Percentiles rank a stretch among this genome's conserved stretches.
phyloP scores from a whole-genome alignment of 495 filamentous ascomycete genomes.

The Penicillium lividum region DNA sequence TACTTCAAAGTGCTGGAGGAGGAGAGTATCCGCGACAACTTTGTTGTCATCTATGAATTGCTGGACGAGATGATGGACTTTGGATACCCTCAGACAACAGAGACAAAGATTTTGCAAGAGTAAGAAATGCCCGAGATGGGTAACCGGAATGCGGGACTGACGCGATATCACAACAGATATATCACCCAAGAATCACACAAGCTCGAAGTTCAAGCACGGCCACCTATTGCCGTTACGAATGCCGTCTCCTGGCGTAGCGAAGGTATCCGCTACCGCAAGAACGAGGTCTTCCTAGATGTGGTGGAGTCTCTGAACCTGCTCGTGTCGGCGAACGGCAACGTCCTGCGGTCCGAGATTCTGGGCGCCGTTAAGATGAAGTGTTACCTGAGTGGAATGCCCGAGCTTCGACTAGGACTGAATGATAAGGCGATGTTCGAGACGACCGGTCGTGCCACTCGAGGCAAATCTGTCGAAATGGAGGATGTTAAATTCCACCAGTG shows the following conservation, averaged over 20 bases:
- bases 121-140: conserved; percentile 31
- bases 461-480: conserved; percentile 99
- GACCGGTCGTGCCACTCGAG: conserved; percentile 89
- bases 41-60: conserved; percentile 98
- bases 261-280: conserved; percentile 98
- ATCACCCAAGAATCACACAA: conserved; percentile 99
- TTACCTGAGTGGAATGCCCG: conserved; percentile 98
- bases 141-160: background rate
- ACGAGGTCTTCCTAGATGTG: conserved; percentile 98
- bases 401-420: conserved; percentile 91
- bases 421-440: conserved; percentile 99
- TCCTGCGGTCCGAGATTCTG: conserved; percentile 94
- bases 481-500: conserved; percentile 99
- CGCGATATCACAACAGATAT: conserved; percentile 55
- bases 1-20: conserved; percentile 99
- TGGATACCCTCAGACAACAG: conserved; percentile 98
- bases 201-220: conserved; percentile 95
- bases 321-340: conserved; percentile 91
- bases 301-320: conserved; percentile 96
- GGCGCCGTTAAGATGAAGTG: conserved; percentile 99
- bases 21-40: conserved; percentile 99
- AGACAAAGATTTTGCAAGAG: conserved; percentile 98
- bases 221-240: conserved; percentile 99
- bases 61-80: conserved; percentile 99
- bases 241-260: conserved; percentile 98